Percentiles rank a stretch among this genome's conserved stretches.
phyloP scores from a whole-genome alignment of 2,329 filamentous ascomycete genomes.

The Botrytis byssoidea region DNA sequence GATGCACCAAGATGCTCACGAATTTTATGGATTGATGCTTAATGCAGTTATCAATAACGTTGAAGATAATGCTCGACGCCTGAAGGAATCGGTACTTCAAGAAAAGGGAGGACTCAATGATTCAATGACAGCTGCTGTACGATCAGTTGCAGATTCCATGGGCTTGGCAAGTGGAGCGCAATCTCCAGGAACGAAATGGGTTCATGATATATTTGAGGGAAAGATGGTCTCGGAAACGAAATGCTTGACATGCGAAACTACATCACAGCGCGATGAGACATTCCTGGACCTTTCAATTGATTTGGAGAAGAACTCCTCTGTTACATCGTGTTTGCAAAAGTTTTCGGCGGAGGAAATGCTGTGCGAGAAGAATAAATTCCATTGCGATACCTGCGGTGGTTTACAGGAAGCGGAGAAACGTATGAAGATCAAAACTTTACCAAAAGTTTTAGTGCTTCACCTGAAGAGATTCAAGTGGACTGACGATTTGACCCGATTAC shows the following conservation, averaged over 20 bases:
- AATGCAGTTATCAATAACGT: slow-evolving; percentile 95
- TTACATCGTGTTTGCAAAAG: slow-evolving; percentile 90
- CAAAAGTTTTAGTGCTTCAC: slow-evolving; percentile 87
- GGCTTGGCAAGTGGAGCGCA: slow-evolving; percentile 42
- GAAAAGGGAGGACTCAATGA: slow-evolving; percentile 49
- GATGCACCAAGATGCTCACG: slow-evolving; percentile 98
- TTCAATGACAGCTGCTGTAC: slow-evolving; percentile 49
- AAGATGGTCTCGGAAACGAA: slow-evolving; percentile 93
- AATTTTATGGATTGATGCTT: slow-evolving; percentile 91
- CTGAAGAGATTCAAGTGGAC: slow-evolving; percentile 98
- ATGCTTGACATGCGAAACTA: slow-evolving; percentile 93
- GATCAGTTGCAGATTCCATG: slow-evolving; percentile 44
- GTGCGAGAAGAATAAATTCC: slow-evolving; percentile 97
- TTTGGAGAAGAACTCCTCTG: slow-evolving; percentile 89
- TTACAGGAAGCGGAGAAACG: slow-evolving; percentile 97
- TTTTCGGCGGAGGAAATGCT: slow-evolving; percentile 99
- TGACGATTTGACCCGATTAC: slow-evolving; percentile 86
- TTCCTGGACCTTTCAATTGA: slow-evolving; percentile 97
- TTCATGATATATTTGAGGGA: slow-evolving; percentile 95
- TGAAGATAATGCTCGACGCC: slow-evolving; percentile 75
- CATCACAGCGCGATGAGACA: slow-evolving; percentile 91
- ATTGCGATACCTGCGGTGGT: slow-evolving; percentile 95
- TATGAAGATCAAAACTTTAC: slow-evolving; percentile 97
- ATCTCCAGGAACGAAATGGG: slow-evolving; percentile 75
- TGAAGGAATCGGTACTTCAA: slow-evolving; percentile 50